Evolutionary conservation across 495 filamentous ascomycete species (phyloP).

Genomic region (Talaromyces thailandensis): DNA sequence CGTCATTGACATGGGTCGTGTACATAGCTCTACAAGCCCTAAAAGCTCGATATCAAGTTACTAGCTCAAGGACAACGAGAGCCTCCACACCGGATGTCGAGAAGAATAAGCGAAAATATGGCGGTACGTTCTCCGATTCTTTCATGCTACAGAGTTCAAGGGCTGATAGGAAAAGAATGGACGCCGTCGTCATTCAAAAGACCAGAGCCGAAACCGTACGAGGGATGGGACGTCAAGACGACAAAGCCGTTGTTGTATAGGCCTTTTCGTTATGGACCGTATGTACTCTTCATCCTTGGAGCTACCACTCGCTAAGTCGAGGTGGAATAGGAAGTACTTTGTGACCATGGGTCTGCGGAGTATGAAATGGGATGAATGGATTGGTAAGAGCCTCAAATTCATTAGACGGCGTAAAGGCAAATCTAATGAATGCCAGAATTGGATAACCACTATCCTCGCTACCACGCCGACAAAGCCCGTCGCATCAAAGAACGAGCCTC

Average conservation of each 20-base stretch:
- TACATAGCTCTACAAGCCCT: not conserved
- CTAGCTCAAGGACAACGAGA: constrained; percentile 5
- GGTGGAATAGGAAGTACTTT: constrained; percentile 44
- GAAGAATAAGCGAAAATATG: constrained; percentile 19
- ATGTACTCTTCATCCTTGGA: constrained; percentile 22
- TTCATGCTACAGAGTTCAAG: not conserved
- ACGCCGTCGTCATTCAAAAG: constrained; percentile 57
- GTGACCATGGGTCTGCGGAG: constrained; percentile 77
- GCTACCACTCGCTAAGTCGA: too few relatives aligned
- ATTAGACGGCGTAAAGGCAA: not conserved
- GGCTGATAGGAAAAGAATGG: constrained; percentile 45
- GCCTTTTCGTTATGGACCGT: constrained; percentile 74
- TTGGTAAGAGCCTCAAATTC: constrained; percentile 30
- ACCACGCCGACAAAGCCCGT: constrained; percentile 62
- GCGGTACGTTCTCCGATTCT: constrained; percentile 19
- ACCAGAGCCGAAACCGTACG: constrained; percentile 57
- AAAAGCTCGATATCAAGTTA: not conserved
- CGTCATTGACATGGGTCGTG: not conserved
- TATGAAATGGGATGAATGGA: constrained; percentile 78
- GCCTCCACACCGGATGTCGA: constrained; percentile 19
- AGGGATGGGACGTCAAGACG: constrained; percentile 59
- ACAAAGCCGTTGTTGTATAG: constrained; percentile 79
- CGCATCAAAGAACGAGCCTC: constrained; percentile 63
- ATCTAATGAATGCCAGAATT: constrained; percentile 43
- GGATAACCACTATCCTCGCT: constrained; percentile 73